A percentile compares a stretch with the other conserved stretches of the same genome.
Conservation (phyloP, 352 stramenopile genomes). For the Pythium folliculosum region DNA sequence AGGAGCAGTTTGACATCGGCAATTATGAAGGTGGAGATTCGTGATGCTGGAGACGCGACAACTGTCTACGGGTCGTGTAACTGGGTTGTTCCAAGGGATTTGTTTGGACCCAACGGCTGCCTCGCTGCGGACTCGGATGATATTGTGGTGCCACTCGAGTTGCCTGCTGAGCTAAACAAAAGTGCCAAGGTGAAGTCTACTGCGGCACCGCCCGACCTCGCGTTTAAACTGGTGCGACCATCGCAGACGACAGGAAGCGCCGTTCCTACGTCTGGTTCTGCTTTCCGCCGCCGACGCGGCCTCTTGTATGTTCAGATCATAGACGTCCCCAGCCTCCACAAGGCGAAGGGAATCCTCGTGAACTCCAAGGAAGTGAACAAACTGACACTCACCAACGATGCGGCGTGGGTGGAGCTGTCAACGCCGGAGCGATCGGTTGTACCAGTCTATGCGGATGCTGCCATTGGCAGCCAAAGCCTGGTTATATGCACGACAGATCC, state of each 20-base stretch:
- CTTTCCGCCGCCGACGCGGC: neutral
- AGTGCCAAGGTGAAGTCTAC: slow-evolving; percentile 5
- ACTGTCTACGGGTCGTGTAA: slow-evolving; percentile 31
- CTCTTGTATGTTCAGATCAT: slow-evolving; percentile 9
- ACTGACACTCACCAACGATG: neutral
- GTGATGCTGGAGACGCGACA: slow-evolving; percentile 21
- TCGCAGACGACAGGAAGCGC: neutral
- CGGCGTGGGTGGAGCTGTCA: slow-evolving; percentile 5
- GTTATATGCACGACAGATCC: neutral
- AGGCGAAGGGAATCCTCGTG: slow-evolving; percentile 1
- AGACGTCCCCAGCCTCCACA: neutral
- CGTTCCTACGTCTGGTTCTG: neutral
- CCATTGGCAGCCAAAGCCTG: neutral
- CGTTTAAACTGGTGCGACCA: slow-evolving; percentile 3
- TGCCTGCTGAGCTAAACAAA: slow-evolving; percentile 2
- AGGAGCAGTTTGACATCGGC: neutral
- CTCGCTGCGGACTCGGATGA: slow-evolving; percentile 2
- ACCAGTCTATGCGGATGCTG: neutral
- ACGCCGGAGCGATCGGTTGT: slow-evolving; percentile 11
- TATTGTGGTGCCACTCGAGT: slow-evolving; percentile 18
- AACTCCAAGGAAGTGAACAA: neutral
- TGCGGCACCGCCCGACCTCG: neutral
- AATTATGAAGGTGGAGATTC: slow-evolving; percentile 31
- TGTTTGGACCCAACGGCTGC: slow-evolving; percentile 7
- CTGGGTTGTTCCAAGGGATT: slow-evolving; percentile 33